phyloP scores from a whole-genome alignment of 1,139 yeast species.

The Yamadazyma atlantica region DNA sequence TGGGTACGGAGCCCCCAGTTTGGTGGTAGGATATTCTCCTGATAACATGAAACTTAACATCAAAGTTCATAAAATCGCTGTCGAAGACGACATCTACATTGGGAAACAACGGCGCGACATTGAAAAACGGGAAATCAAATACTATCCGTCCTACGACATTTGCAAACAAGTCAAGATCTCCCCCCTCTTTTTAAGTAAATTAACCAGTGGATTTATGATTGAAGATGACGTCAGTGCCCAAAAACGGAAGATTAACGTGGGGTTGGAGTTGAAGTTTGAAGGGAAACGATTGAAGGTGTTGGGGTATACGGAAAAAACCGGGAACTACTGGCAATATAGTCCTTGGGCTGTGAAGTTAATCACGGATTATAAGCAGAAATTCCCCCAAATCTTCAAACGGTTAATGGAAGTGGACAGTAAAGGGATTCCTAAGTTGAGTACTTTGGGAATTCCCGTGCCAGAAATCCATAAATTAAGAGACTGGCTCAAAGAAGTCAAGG shows the following conservation, averaged over 20 bases:
- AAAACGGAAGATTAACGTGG: constrained; percentile 63
- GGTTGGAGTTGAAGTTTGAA: constrained; percentile 84
- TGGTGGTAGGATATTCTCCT: constrained; percentile 61
- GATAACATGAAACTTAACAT: constrained; percentile 56
- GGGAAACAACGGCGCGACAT: constrained; percentile 58
- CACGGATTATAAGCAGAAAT: constrained; percentile 56
- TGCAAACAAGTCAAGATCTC: constrained; percentile 57
- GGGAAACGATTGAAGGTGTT: constrained; percentile 77
- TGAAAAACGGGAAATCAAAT: constrained; percentile 58
- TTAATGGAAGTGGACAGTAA: constrained; percentile 16
- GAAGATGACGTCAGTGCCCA: constrained; percentile 37
- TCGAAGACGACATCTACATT: constrained; percentile 58
- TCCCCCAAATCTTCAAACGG: constrained; percentile 56
- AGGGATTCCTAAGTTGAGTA: constrained; percentile 29
- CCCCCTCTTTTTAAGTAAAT: constrained; percentile 68
- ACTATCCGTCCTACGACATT: constrained; percentile 68
- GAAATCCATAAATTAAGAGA: constrained; percentile 44
- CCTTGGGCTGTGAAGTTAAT: constrained; percentile 70
- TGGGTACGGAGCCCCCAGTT: constrained; percentile 86
- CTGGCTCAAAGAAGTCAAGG: constrained; percentile 62
- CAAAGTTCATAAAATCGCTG: constrained; percentile 47
- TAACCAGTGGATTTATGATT: constrained; percentile 73
- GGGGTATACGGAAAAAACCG: constrained; percentile 74
- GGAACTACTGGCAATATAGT: constrained; percentile 82
- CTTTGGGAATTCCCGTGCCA: constrained; percentile 23